Conservation (phyloP, 129 eudicot species). For the Lactuca saligna region DNA sequence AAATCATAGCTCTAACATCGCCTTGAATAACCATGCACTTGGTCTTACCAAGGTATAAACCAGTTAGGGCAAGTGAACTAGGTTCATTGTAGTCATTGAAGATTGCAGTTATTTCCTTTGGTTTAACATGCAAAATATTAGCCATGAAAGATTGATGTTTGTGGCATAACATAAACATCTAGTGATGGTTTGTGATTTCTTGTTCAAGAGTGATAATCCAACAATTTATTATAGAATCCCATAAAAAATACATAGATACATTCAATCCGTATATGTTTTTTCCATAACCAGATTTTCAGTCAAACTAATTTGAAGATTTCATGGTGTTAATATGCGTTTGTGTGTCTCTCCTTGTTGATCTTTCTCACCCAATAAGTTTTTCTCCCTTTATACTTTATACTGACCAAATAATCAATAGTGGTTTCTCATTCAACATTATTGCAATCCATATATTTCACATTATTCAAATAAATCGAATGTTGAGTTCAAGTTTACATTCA, state of each 20-base stretch:
- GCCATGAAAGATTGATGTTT: neutral
- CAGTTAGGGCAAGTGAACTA: slow-evolving; percentile 88
- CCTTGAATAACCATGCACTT: slow-evolving; percentile 97
- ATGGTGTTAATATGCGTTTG: neutral
- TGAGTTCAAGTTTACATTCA: slow-evolving; percentile 11
- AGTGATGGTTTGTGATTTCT: neutral
- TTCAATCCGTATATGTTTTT: neutral
- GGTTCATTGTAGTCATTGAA: slow-evolving; percentile 74
- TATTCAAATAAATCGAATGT: slow-evolving; percentile 8
- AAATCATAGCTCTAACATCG: slow-evolving; percentile 75
- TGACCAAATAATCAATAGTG: neutral
- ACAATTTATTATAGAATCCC: neutral
- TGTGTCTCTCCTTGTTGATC: neutral
- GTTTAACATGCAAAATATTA: slow-evolving; percentile 51
- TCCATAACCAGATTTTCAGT: neutral
- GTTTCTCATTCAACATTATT: neutral
- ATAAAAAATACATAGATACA: neutral
- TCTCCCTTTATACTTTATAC: neutral
- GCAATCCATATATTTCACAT: neutral
- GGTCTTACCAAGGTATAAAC: slow-evolving; percentile 75
- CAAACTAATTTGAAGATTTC: neutral
- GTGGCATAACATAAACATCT: neutral
- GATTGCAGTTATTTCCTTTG: slow-evolving; percentile 69
- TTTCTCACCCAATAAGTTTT: slow-evolving; percentile 4
- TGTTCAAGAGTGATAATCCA: neutral